Conservation (phyloP, 2,329 filamentous ascomycete genomes). For the Cryphonectria radicalis region DNA sequence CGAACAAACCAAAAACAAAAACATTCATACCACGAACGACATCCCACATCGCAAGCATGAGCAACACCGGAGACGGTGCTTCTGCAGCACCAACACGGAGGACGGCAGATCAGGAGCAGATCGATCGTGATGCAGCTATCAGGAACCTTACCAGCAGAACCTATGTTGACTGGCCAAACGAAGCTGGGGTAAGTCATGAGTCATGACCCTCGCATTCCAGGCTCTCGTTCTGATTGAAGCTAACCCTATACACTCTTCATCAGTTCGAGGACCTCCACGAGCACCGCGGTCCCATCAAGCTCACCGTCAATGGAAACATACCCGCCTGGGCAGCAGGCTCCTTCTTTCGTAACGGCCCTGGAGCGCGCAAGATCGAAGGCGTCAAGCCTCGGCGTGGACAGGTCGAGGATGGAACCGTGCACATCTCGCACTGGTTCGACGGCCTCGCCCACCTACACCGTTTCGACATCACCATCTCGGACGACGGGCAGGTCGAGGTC, state of each 20-base stretch:
- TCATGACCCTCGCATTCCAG: constrained; percentile 4
- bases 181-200: constrained; percentile 47
- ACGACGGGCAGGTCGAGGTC: constrained; percentile 47
- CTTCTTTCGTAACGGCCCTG: constrained; percentile 76
- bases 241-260: not conserved
- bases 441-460: constrained; percentile 73
- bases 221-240: not conserved
- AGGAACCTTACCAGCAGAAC: constrained; percentile 33
- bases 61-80: not conserved
- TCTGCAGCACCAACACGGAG: not conserved
- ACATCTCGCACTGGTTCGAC: constrained; percentile 80
- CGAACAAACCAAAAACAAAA: not conserved
- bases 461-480: constrained; percentile 63
- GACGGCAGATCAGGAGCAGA: constrained; percentile 7
- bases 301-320: constrained; percentile 67
- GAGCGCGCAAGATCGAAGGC: constrained; percentile 63
- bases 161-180: constrained; percentile 53
- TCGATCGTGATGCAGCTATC: constrained; percentile 17
- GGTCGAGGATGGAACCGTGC: constrained; percentile 47
- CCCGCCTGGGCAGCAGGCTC: constrained; percentile 73
- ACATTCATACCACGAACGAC: not conserved
- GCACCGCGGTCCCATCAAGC: constrained; percentile 65
- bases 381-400: constrained; percentile 52
- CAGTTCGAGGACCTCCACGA: constrained; percentile 74
- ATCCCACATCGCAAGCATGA: not conserved